These are phyloP conservation scores for Penicillium sp. DNA, from an alignment of 2,329 filamentous ascomycete genomes.

Conservation along the genomic window DNA sequence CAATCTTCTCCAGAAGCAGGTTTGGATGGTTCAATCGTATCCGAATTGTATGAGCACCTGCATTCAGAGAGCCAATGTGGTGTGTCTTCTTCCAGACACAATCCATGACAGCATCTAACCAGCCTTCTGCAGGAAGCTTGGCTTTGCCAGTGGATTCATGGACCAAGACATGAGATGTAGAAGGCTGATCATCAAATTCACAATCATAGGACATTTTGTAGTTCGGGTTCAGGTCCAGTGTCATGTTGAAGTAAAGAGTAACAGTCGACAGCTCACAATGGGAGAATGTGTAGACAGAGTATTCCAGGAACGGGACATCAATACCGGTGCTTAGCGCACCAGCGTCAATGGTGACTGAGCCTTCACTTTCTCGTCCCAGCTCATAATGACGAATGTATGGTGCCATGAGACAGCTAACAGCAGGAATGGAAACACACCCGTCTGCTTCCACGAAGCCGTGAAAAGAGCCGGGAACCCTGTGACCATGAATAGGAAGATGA, in stretches of 20 bases:
- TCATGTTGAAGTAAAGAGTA: slow-evolving; percentile 44
- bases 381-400: slow-evolving; percentile 14
- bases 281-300: slow-evolving; percentile 63
- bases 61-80: slow-evolving; percentile 8
- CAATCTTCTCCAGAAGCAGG: slow-evolving; percentile 57
- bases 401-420: not conserved
- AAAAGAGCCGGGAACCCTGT: slow-evolving; percentile 53
- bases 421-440: slow-evolving; percentile 34
- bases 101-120: slow-evolving; percentile 14
- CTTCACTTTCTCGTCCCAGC: slow-evolving; percentile 7
- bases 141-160: slow-evolving; percentile 1
- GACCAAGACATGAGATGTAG: slow-evolving; percentile 6
- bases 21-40: slow-evolving; percentile 47
- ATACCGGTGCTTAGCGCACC: not conserved
- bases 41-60: slow-evolving; percentile 11
- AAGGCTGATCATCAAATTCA: slow-evolving; percentile 43
- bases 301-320: slow-evolving; percentile 48
- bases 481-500: slow-evolving; percentile 56
- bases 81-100: slow-evolving; percentile 15
- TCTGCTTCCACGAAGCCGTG: slow-evolving; percentile 65
- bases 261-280: slow-evolving; percentile 43
- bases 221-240: slow-evolving; percentile 54
- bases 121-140: slow-evolving; percentile 13
- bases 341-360: slow-evolving; percentile 2
- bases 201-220: slow-evolving; percentile 53